Conservation (phyloP, 106 monocot genomes). For the Dendrobium huoshanense region DNA sequence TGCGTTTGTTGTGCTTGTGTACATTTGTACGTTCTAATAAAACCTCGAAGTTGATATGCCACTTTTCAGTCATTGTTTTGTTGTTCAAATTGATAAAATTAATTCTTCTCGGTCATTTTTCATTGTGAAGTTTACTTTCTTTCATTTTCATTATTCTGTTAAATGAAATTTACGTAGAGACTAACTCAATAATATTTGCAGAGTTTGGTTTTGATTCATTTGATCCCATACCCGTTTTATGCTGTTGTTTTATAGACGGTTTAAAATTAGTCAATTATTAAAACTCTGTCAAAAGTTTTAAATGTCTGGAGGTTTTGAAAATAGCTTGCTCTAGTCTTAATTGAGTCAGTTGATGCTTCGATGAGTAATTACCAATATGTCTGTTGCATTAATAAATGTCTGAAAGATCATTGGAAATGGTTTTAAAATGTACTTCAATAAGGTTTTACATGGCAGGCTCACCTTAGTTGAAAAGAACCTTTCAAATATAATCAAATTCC, state of each 20-base stretch:
- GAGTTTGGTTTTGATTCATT: not conserved
- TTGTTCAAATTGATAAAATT: no score
- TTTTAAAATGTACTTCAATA: not conserved
- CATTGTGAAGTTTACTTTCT: not conserved
- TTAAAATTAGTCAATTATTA: not conserved
- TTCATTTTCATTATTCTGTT: not conserved
- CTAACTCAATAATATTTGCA: not conserved
- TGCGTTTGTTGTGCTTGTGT: slow-evolving; percentile 3
- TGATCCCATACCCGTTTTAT: not conserved
- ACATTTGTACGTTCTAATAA: not conserved
- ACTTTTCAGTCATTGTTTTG: not conserved
- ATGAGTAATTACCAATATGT: not conserved
- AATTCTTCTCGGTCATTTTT: no score
- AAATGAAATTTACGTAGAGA: not conserved
- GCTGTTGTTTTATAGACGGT: not conserved
- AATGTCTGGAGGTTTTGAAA: not conserved
- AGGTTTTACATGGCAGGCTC: not conserved
- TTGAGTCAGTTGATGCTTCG: not conserved
- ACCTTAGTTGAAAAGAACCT: not conserved
- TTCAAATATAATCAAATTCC: not conserved
- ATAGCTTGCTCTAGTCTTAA: not conserved
- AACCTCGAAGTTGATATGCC: not conserved
- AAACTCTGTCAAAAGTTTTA: not conserved
- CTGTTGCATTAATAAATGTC: not conserved
- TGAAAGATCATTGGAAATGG: not conserved